Evolutionary conservation across 2,329 filamentous ascomycete species (phyloP), one percentile per base, ranked within the genome.

Genomic region (Zymoseptoria brevis): DNA sequence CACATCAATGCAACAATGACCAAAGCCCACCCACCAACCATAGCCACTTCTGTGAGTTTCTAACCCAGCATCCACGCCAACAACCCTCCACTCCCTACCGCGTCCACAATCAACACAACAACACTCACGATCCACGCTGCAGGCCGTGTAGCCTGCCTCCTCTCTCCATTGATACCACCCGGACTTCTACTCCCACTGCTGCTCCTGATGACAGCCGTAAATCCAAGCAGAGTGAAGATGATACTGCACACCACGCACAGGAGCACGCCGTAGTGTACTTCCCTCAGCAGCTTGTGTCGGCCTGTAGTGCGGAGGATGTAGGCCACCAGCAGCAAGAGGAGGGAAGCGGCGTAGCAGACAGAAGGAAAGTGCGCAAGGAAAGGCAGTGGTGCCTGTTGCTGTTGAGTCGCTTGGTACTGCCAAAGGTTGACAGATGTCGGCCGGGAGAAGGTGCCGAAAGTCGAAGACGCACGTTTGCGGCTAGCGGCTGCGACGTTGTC

Each of bases 231-330:
- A 0, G 83, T 83, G 66, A 85, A 85, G 60, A 85, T 79, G 49
- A 91, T 71, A 63, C 86, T 88, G 29, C 83, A 78, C 30, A 88
- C 79, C 16, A 87, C 84, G 8, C 87, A 88, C 49, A 89, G 78
- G 1, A 88, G 79, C 1, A 89, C 87, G 8, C 86, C 88, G 0
- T 83, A 83, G 67, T 92, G 87, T 3, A 93, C 89, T 71, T 89
- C 84, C n/a, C 84, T 79, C 4, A 82, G 79, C 64, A 87, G 79
- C 71, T 83, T 87, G 69, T 84, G 86, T 53, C 83, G 80, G 8
- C 88, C 88, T 0, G 89, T 89, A 13, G 78, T 75, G 30, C 88
- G 83, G 45, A 94, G 80, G 8, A 87, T 78, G 45, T 79, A 79
- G 0, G 87, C 83, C 30, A 93, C 80, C 53, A 81, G 72, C 41